Percentiles rank a stretch among this genome's conserved stretches.
Conservation (phyloP, 2,329 filamentous ascomycete genomes). For the Penicillium thymicola region DNA sequence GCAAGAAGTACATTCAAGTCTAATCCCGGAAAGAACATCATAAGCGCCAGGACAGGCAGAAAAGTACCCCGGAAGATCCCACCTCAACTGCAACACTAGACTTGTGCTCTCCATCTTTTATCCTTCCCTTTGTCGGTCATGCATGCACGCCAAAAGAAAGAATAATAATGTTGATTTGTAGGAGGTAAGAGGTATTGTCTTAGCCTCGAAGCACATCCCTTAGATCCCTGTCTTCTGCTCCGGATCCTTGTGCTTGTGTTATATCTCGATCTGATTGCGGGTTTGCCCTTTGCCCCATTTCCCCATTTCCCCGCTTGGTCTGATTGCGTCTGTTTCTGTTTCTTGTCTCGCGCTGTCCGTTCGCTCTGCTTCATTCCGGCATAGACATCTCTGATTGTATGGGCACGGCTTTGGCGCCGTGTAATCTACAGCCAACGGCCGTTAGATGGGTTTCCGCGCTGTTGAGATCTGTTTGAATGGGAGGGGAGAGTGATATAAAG, state of each 20-base stretch:
- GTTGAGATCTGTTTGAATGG: slow-evolving; percentile 10
- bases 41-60: background rate
- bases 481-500: slow-evolving; percentile 14
- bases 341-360: slow-evolving; percentile 10
- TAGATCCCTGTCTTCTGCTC: background rate
- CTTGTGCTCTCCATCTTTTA: background rate
- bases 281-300: background rate
- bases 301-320: slow-evolving; percentile 9
- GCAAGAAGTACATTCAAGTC: slow-evolving; percentile 6
- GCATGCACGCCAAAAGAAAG: background rate
- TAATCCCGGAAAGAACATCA: background rate
- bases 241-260: background rate
- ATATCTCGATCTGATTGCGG: slow-evolving; percentile 10
- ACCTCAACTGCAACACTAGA: background rate
- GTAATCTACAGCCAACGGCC: slow-evolving; percentile 1
- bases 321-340: slow-evolving; percentile 14
- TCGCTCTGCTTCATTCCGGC: slow-evolving; percentile 22
- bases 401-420: slow-evolving; percentile 6
- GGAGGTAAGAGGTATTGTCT: background rate
- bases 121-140: background rate
- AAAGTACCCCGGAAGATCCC: background rate
- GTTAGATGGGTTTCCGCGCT: slow-evolving; percentile 1
- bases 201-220: background rate
- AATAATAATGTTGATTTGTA: background rate
- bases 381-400: slow-evolving; percentile 17